Conservation (phyloP, 2,329 filamentous ascomycete species). For the Cryphonectria naterciae region DNA sequence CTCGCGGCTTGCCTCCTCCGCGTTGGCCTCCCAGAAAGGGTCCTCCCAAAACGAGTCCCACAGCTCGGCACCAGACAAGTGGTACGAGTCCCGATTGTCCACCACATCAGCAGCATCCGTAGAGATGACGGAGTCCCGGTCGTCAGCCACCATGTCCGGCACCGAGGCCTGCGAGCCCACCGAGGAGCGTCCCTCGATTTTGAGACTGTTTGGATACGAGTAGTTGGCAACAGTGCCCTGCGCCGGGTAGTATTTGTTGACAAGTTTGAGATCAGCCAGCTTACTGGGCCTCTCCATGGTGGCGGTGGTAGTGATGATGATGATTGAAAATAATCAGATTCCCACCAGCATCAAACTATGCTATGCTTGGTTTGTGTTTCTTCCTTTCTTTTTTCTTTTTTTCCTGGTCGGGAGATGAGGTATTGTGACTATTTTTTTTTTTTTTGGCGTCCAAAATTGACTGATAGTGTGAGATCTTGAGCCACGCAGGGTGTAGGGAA, state of each 20-base stretch:
- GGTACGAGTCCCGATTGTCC: slow-evolving; percentile 23
- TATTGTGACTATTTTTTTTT: background rate
- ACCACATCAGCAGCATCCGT: slow-evolving; percentile 22
- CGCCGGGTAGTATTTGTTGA: slow-evolving; percentile 29
- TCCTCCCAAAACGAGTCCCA: slow-evolving; percentile 30
- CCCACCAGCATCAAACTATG: background rate
- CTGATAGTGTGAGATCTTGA: background rate
- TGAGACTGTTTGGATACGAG: slow-evolving; percentile 22
- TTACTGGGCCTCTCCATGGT: slow-evolving; percentile 26
- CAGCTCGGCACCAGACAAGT: slow-evolving; percentile 23
- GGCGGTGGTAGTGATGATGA: background rate
- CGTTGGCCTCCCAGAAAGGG: slow-evolving; percentile 21
- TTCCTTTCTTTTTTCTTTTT: no score
- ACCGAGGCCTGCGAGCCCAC: slow-evolving; percentile 27
- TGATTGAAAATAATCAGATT: background rate
- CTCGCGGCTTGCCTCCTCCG: slow-evolving; percentile 14
- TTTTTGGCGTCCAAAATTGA: background rate
- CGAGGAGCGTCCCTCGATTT: slow-evolving; percentile 22
- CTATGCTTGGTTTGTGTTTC: background rate
- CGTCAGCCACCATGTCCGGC: slow-evolving; percentile 26
- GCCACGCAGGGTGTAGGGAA: background rate
- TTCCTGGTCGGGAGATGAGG: background rate
- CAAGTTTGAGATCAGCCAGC: slow-evolving; percentile 28
- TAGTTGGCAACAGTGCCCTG: slow-evolving; percentile 22
- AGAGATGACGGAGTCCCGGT: slow-evolving; percentile 26